These are phyloP conservation scores for Aspergillus brunneoviolaceus DNA, from an alignment of 2,329 filamentous ascomycete species.

Conservation along the genomic window DNA sequence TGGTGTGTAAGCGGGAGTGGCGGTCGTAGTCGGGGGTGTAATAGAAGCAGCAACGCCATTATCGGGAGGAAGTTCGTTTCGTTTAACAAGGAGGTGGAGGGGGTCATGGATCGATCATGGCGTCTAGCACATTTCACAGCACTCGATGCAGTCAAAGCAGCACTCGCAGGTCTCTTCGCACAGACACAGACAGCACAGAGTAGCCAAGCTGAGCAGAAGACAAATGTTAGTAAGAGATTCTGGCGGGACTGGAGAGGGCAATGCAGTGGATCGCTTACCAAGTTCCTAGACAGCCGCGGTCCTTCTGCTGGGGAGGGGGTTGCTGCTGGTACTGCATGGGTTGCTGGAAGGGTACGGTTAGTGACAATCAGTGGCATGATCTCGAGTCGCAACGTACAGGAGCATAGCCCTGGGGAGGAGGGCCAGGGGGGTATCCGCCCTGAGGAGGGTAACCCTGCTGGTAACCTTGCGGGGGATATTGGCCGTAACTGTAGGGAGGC, in stretches of 20 bases:
- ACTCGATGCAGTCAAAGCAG: conserved; percentile 62
- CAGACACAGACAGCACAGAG: conserved; percentile 63
- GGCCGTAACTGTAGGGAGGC: neutral
- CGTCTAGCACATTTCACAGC: conserved; percentile 42
- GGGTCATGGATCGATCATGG: conserved; percentile 22
- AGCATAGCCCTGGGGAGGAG: conserved; percentile 35
- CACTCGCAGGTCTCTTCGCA: conserved; percentile 65
- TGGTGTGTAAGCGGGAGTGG: neutral
- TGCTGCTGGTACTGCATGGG: conserved; percentile 53
- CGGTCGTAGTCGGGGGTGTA: no score
- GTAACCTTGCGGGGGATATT: neutral
- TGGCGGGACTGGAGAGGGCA: neutral
- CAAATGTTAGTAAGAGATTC: conserved; percentile 11
- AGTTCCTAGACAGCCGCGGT: conserved; percentile 52
- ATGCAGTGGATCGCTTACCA: conserved; percentile 42
- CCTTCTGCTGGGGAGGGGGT: conserved; percentile 49
- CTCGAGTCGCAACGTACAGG: conserved; percentile 11
- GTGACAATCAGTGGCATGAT: conserved; percentile 21
- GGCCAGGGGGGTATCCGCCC: conserved; percentile 28
- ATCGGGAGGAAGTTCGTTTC: conserved; percentile 15
- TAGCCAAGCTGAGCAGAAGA: conserved; percentile 46
- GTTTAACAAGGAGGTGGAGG: conserved; percentile 14
- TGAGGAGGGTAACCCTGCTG: conserved; percentile 30
- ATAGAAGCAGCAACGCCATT: neutral
- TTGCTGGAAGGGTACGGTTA: conserved; percentile 30